Percentiles rank a stretch among this genome's conserved stretches.
These are phyloP conservation scores for Fusarium pseudoanthophilum DNA, from an alignment of 2,329 filamentous ascomycete species.

Conservation along the genomic window DNA sequence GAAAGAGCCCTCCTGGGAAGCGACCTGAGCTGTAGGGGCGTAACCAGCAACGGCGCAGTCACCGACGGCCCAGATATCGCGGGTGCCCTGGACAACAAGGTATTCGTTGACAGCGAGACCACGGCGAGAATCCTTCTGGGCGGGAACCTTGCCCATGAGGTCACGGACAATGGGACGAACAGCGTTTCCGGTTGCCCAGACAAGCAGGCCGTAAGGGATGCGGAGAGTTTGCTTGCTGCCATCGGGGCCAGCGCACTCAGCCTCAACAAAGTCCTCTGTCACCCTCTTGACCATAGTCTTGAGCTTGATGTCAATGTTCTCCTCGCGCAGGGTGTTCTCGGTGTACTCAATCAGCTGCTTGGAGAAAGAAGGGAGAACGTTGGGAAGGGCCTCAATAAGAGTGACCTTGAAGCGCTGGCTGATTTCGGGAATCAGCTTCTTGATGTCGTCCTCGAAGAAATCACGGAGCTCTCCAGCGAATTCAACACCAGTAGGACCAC, in stretches of 20 bases:
- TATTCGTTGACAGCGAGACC: conserved; percentile 98
- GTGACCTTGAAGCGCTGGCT: conserved; percentile 96
- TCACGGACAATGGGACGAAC: conserved; percentile 90
- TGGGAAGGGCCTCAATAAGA: conserved; percentile 95
- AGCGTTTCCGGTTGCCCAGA: conserved; percentile 98
- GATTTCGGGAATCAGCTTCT: conserved; percentile 98
- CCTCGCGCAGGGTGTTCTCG: conserved; percentile 98
- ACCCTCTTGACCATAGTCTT: conserved; percentile 99
- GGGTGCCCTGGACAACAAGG: conserved; percentile 94
- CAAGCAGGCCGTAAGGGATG: conserved; percentile 94
- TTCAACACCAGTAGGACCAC: conserved; percentile 96
- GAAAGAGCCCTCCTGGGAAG: conserved; percentile 94
- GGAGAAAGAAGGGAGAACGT: conserved; percentile 97
- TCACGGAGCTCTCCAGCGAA: conserved; percentile 98
- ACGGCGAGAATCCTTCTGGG: conserved; percentile 93
- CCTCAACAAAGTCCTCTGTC: conserved; percentile 91
- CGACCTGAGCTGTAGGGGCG: conserved; percentile 96
- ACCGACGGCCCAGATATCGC: conserved; percentile 97
- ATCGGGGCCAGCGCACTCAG: conserved; percentile 82
- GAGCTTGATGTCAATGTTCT: conserved; percentile 95
- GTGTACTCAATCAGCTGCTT: conserved; percentile 99
- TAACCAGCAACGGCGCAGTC: conserved; percentile 98
- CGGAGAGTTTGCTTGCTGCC: conserved; percentile 83
- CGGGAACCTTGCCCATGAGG: conserved; percentile 90
- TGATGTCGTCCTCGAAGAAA: conserved; percentile 98